phyloP scores from a whole-genome alignment of 345 rosid genomes.

The Hibiscus mutabilis region DNA sequence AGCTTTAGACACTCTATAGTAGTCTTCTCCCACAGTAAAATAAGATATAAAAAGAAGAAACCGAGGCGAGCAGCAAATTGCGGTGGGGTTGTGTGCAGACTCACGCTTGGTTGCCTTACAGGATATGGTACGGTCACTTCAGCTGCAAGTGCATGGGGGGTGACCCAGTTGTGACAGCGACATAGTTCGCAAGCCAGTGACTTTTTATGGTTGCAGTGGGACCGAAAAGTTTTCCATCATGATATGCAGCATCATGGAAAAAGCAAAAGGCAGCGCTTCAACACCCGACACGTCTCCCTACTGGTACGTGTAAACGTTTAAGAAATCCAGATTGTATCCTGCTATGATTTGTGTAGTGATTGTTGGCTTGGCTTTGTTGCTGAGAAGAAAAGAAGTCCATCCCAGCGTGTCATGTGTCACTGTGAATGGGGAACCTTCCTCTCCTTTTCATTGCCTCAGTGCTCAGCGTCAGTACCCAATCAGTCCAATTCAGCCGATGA shows the following conservation, averaged over 20 bases:
- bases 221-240: no score
- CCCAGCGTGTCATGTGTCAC: constrained; percentile 12
- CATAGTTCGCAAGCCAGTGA: no score
- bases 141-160: background rate
- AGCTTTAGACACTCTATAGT: no score
- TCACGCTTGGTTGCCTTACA: constrained; percentile 3
- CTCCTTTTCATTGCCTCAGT: background rate
- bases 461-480: background rate
- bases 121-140: background rate
- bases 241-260: no score
- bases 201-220: no score
- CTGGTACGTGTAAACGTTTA: background rate
- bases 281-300: background rate
- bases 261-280: background rate
- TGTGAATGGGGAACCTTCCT: no score
- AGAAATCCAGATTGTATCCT: background rate
- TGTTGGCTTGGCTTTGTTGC: no score
- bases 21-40: background rate
- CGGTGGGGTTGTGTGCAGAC: background rate
- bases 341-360: background rate
- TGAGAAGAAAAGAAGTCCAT: background rate
- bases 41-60: no score
- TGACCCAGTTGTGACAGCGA: background rate
- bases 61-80: background rate
- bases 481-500: background rate